Evolutionary conservation across 1,284 basidiomycete species (phyloP), one percentile per base, ranked within the genome.

Genomic region (Cryptococcus depauperatus): DNA sequence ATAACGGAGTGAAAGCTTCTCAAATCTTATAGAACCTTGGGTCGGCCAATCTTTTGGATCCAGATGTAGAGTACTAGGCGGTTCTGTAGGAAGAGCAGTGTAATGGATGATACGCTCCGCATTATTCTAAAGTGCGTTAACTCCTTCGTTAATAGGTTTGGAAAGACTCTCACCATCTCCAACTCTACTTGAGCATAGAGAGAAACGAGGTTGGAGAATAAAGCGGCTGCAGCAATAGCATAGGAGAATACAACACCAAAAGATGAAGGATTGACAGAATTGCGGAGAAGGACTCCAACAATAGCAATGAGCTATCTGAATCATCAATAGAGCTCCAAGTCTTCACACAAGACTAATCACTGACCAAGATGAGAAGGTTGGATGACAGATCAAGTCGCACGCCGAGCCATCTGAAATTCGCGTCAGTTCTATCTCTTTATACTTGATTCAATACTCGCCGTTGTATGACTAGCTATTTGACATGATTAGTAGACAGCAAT

Each of bases 191-290:
- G 47, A 2, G 58, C 60, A 26, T 45, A 55, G 1, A 54, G 41
- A 2, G 50, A 50, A 8, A 64, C 54, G 16, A 65, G 40, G 11
- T 57, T 48, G 2, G 56, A 52, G 35, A 64, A 56, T n/a, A 61
- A 46, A 23, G 50, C 28, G 10, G 34, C 48, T 14, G 46, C 39
- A 3, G 46, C 27, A 19, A 52, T 19, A 9, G 43, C 49, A 35
- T 70, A 70, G 0, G 62, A 65, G 21, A 70, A 52, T 10, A 68
- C 68, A 0, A 70, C 66, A 4, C 64, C 65, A 33, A 68, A 55
- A 29, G 58, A 57, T 13, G 58, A 46, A 4, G 66, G 57, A 39
- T 56, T 50, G 35, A 70, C 60, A 3, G 50, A 46, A 18, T 66
- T 39, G 5, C 59, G 44, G 51, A 67, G 63, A 3, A 54, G 41